Percentiles rank a stretch among this genome's conserved stretches.
phyloP scores from a whole-genome alignment of 768 basidiomycete species.

The Tricholoma hemisulphureum region DNA sequence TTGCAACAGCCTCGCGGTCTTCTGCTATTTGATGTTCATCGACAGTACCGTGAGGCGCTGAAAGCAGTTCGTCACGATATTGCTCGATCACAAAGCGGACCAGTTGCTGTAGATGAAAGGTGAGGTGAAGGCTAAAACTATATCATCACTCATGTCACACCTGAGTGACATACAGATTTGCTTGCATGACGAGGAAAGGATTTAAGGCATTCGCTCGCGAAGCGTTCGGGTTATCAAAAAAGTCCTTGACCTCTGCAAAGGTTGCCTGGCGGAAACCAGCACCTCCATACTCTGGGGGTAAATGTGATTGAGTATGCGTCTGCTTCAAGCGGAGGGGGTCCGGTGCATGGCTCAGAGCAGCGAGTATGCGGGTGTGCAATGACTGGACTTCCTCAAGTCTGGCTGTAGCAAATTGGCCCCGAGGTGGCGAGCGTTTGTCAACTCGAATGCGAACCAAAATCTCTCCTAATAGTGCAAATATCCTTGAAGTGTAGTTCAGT shows the following conservation, averaged over 20 bases:
- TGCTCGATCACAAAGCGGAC: constrained; percentile 91
- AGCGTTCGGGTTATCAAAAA: constrained; percentile 89
- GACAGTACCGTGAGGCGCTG: constrained; percentile 60
- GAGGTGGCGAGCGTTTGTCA: constrained; percentile 82
- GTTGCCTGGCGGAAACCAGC: constrained; percentile 79
- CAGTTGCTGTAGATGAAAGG: constrained; percentile 63
- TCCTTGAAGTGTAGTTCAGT: constrained; percentile 82
- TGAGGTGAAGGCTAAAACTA: background rate
- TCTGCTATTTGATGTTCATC: constrained; percentile 66
- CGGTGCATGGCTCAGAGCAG: constrained; percentile 73
- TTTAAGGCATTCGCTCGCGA: constrained; percentile 83
- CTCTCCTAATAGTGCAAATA: constrained; percentile 83
- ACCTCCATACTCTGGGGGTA: constrained; percentile 62
- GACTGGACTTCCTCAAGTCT: constrained; percentile 82
- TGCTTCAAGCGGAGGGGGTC: constrained; percentile 71
- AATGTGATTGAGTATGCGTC: constrained; percentile 44
- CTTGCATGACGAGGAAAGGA: constrained; percentile 89
- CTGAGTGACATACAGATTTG: constrained; percentile 91
- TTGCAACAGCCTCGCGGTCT: constrained; percentile 81
- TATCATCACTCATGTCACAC: constrained; percentile 35
- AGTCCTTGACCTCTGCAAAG: constrained; percentile 85
- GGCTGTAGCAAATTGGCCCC: constrained; percentile 82
- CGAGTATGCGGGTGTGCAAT: constrained; percentile 72
- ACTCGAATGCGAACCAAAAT: constrained; percentile 84
- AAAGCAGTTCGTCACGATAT: constrained; percentile 82